Percentiles rank a stretch among this genome's conserved stretches.
These are phyloP conservation scores for Pichia scutulata DNA, from an alignment of 805 yeast species.

Conservation along the genomic window DNA sequence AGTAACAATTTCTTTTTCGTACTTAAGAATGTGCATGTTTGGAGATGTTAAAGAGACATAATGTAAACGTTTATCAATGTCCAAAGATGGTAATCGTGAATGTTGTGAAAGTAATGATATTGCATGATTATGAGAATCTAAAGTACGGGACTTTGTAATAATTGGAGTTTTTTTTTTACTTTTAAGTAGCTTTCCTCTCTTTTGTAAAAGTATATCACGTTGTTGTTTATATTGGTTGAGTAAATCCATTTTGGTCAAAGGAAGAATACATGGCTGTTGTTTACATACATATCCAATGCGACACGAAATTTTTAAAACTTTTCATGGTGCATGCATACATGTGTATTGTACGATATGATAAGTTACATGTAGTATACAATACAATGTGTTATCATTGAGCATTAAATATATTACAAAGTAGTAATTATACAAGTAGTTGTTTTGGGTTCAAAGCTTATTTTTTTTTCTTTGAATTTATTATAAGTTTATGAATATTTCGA, in stretches of 20 bases:
- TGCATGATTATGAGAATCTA: not conserved
- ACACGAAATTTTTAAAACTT: too few relatives aligned
- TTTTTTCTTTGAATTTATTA: not conserved
- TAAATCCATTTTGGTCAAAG: not conserved
- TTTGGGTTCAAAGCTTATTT: not conserved
- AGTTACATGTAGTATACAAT: too few relatives aligned
- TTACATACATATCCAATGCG: not conserved
- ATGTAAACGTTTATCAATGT: constrained; percentile 20
- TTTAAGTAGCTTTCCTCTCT: not conserved
- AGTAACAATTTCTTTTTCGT: not conserved
- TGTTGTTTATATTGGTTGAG: not conserved
- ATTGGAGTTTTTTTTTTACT: not conserved
- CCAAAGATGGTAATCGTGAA: constrained; percentile 24
- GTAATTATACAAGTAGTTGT: not conserved
- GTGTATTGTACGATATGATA: too few relatives aligned
- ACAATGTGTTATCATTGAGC: too few relatives aligned
- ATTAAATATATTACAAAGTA: not conserved
- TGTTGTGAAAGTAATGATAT: constrained; percentile 4
- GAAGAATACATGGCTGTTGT: not conserved
- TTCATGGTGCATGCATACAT: too few relatives aligned
- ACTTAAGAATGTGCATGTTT: constrained; percentile 12
- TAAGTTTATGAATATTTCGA: not conserved
- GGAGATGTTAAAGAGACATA: constrained; percentile 23
- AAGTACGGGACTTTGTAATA: not conserved
- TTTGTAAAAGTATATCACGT: not conserved